These are phyloP conservation scores for Manihot esculenta DNA, from an alignment of 441 rosid species.

Conservation along the genomic window DNA sequence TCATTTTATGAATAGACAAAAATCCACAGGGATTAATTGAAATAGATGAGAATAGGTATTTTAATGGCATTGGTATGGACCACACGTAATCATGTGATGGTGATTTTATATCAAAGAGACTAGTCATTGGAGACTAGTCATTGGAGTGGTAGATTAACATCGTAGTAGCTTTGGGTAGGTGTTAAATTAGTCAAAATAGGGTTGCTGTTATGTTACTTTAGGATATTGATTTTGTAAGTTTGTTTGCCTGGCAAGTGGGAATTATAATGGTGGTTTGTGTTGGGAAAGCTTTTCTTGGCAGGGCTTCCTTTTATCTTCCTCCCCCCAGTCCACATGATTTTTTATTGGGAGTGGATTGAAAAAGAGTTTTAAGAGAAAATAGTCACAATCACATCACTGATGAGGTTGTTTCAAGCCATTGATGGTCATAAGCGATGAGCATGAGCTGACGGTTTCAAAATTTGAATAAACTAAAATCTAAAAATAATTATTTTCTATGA, in stretches of 20 bases:
- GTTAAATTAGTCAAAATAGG: background rate
- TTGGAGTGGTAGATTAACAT: background rate
- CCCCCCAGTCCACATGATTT: too few species aligned
- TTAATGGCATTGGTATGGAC: slow-evolving; percentile 8
- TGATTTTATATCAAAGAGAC: background rate
- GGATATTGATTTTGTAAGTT: background rate
- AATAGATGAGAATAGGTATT: background rate
- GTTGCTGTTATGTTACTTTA: background rate
- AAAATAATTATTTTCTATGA: too few species aligned
- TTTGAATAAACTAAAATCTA: too few species aligned
- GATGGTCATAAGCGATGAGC: too few species aligned
- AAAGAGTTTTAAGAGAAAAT: too few species aligned
- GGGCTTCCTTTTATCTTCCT: too few species aligned
- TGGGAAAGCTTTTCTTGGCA: background rate
- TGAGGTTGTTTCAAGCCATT: too few species aligned
- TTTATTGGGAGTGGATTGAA: too few species aligned
- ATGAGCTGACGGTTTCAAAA: too few species aligned
- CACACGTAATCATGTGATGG: background rate
- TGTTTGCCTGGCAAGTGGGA: too few species aligned
- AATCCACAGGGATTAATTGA: background rate
- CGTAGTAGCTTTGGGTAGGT: background rate
- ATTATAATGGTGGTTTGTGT: background rate
- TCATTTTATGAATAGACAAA: background rate
- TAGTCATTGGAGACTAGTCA: background rate
- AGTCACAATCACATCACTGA: too few species aligned